Conservation (phyloP, 352 stramenopile genomes). For the Globisporangium cederbergense region DNA sequence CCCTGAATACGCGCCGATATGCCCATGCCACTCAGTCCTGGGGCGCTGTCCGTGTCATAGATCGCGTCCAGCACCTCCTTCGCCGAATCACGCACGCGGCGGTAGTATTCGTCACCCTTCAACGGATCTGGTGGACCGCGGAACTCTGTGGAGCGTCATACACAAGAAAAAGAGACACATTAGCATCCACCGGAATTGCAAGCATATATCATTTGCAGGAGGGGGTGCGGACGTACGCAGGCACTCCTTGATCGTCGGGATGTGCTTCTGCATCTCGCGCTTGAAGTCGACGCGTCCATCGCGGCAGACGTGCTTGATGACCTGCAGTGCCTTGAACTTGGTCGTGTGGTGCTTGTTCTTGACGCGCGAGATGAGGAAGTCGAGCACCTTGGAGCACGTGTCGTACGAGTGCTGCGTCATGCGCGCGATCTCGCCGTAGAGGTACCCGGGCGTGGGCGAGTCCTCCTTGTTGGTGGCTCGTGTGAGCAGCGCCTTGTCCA, state of each 20-base stretch:
- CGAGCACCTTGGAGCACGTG: slow-evolving; percentile 85
- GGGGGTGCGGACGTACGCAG: slow-evolving; percentile 50
- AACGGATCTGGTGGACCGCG: slow-evolving; percentile 90
- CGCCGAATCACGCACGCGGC: slow-evolving; percentile 87
- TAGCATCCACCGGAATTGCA: background rate
- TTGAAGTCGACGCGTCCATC: slow-evolving; percentile 89
- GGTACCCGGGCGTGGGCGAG: slow-evolving; percentile 93
- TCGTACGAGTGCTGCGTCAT: slow-evolving; percentile 92
- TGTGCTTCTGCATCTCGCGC: slow-evolving; percentile 89
- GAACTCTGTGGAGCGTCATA: slow-evolving; percentile 56
- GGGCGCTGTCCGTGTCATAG: slow-evolving; percentile 86
- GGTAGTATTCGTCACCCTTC: slow-evolving; percentile 93
- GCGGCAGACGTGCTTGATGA: slow-evolving; percentile 92
- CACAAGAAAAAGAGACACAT: background rate
- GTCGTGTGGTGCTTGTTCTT: slow-evolving; percentile 95
- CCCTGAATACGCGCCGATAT: slow-evolving; percentile 83
- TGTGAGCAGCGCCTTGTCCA: slow-evolving; percentile 92
- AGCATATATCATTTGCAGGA: background rate
- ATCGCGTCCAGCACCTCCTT: slow-evolving; percentile 95
- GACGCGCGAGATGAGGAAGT: slow-evolving; percentile 90
- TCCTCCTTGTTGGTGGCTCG: slow-evolving; percentile 93
- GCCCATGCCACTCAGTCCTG: slow-evolving; percentile 59
- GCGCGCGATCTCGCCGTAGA: slow-evolving; percentile 95
- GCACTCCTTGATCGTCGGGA: slow-evolving; percentile 91
- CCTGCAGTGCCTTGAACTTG: slow-evolving; percentile 93